Evolutionary conservation across 2,329 filamentous ascomycete genomes (phyloP).

Genomic region (Piedraia hortae): DNA sequence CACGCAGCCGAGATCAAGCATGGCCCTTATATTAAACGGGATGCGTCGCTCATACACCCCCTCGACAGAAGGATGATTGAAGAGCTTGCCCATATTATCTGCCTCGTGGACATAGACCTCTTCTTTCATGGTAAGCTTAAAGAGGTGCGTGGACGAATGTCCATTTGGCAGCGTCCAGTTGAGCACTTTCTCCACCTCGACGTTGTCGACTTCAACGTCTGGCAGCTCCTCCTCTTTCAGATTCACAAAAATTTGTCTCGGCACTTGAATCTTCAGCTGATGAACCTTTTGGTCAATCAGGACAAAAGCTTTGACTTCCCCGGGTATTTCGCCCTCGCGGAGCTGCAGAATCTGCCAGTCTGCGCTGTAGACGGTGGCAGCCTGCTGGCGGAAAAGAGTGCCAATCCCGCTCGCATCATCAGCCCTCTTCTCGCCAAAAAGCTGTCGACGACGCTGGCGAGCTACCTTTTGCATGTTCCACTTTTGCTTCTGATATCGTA

Average conservation of each 20-base stretch:
- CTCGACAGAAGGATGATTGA: constrained; percentile 83
- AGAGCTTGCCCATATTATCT: constrained; percentile 54
- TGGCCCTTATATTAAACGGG: constrained; percentile 58
- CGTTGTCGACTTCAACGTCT: constrained; percentile 62
- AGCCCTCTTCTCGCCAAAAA: constrained; percentile 64
- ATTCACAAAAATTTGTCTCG: constrained; percentile 73
- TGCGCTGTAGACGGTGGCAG: constrained; percentile 65
- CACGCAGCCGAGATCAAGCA: constrained; percentile 67
- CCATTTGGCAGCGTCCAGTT: constrained; percentile 84
- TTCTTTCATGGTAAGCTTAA: constrained; percentile 77
- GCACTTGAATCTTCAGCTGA: constrained; percentile 63
- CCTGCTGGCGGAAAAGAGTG: constrained; percentile 67
- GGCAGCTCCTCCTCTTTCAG: constrained; percentile 68
- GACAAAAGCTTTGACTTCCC: constrained; percentile 67
- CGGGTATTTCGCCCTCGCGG: constrained; percentile 53
- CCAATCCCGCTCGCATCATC: constrained; percentile 33
- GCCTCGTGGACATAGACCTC: constrained; percentile 63
- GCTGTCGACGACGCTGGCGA: constrained; percentile 53
- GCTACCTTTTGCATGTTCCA: constrained; percentile 96
- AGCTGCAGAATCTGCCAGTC: constrained; percentile 91
- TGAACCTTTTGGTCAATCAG: constrained; percentile 87
- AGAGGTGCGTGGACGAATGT: constrained; percentile 76
- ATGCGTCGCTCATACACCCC: constrained; percentile 92
- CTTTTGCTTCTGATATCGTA: constrained; percentile 91
- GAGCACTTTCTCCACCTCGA: constrained; percentile 75